Percentiles rank a stretch among this genome's conserved stretches.
Evolutionary conservation across 2,329 filamentous ascomycete species (phyloP).

Genomic region (Penicillium sp.): DNA sequence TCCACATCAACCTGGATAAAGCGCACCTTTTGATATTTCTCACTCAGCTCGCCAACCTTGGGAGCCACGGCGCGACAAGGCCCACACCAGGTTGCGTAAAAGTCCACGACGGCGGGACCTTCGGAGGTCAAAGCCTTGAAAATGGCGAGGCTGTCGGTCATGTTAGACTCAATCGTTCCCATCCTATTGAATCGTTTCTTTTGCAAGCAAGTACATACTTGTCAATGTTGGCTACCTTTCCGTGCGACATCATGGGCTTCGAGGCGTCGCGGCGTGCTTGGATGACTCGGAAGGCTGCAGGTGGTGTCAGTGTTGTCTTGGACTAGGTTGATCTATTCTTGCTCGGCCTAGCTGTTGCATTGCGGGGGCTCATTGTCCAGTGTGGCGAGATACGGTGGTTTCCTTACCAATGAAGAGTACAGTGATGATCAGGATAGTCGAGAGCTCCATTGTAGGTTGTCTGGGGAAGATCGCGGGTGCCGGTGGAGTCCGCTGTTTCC

Average conservation of each 20-base stretch:
- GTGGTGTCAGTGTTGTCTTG: background rate
- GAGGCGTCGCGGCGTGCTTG: conserved; percentile 10
- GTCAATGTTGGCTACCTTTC: conserved; percentile 36
- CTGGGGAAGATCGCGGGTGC: conserved; percentile 4
- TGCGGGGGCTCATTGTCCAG: background rate
- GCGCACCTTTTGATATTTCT: conserved; percentile 47
- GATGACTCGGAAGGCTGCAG: conserved; percentile 16
- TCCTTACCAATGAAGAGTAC: conserved; percentile 19
- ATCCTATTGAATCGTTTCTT: background rate
- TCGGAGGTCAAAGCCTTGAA: conserved; percentile 49
- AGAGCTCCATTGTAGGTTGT: conserved; percentile 22
- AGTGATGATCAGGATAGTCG: conserved; percentile 18
- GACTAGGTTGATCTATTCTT: background rate
- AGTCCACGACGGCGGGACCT: conserved; percentile 51
- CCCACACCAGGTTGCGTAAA: conserved; percentile 55
- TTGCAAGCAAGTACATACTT: conserved; percentile 24
- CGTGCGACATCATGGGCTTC: conserved; percentile 29
- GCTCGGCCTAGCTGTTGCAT: background rate
- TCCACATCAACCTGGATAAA: conserved; percentile 57
- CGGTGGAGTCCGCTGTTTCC: conserved; percentile 7
- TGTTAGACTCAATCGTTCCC: background rate
- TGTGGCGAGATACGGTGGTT: background rate
- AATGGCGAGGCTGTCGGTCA: conserved; percentile 56
- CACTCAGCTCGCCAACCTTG: conserved; percentile 49
- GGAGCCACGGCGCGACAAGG: conserved; percentile 55